Conservation (phyloP, 2,329 filamentous ascomycete species). For the Pseudogymnoascus sp. region DNA sequence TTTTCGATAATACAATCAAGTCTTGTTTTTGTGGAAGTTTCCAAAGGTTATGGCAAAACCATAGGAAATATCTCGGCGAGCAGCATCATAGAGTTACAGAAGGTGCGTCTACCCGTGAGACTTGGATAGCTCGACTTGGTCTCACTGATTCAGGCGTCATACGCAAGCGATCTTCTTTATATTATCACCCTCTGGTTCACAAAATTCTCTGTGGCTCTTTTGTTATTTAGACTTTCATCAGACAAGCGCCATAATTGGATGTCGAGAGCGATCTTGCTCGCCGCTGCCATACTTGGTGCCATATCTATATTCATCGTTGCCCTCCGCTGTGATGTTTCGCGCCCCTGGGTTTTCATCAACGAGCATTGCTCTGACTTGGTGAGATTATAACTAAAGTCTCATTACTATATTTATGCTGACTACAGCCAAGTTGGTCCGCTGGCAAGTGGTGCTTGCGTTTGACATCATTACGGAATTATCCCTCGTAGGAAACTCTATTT, state of each 20-base stretch:
- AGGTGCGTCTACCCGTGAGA: slow-evolving; percentile 27
- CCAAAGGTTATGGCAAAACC: slow-evolving; percentile 36
- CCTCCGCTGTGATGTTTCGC: slow-evolving; percentile 36
- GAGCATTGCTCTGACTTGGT: slow-evolving; percentile 31
- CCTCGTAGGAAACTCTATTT: slow-evolving; percentile 34
- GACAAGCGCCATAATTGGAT: slow-evolving; percentile 35
- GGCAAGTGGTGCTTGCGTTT: slow-evolving; percentile 34
- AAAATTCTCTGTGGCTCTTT: slow-evolving; percentile 38
- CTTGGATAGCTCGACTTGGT: neutral
- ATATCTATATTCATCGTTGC: slow-evolving; percentile 36
- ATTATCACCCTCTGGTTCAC: slow-evolving; percentile 38
- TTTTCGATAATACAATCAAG: slow-evolving; percentile 34
- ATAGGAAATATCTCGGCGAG: slow-evolving; percentile 22
- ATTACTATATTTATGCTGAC: neutral
- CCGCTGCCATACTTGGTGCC: slow-evolving; percentile 35
- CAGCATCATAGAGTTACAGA: slow-evolving; percentile 29
- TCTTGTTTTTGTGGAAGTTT: slow-evolving; percentile 34
- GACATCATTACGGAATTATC: slow-evolving; percentile 37
- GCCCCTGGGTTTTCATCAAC: slow-evolving; percentile 33
- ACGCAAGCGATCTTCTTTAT: slow-evolving; percentile 39
- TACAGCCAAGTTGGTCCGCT: slow-evolving; percentile 31
- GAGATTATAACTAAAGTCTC: slow-evolving; percentile 14
- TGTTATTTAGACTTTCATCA: slow-evolving; percentile 41
- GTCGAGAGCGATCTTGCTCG: slow-evolving; percentile 32
- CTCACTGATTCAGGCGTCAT: slow-evolving; percentile 28